Evolutionary conservation across 257 asterid species (phyloP).

Genomic region (Solanum dulcamara): DNA sequence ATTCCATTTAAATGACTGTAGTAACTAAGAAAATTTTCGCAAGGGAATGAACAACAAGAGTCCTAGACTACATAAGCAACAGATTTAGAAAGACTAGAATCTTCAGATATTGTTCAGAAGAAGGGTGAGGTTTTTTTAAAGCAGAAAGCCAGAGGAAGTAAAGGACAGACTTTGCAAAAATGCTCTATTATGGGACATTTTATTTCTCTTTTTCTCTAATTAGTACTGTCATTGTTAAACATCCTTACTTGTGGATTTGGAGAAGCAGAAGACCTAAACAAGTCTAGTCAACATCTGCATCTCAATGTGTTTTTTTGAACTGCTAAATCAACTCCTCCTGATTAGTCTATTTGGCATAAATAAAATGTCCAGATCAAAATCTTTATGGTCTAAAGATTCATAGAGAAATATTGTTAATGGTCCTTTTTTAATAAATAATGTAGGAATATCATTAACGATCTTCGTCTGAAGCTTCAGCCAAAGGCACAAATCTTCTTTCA

Average conservation of each 20-base stretch:
- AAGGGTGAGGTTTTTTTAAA: neutral
- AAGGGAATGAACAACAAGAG: neutral
- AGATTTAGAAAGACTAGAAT: neutral
- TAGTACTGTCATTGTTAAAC: neutral
- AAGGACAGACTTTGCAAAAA: neutral
- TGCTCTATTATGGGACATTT: neutral
- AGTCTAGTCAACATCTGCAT: neutral
- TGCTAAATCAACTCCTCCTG: neutral
- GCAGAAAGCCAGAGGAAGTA: neutral
- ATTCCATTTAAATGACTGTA: neutral
- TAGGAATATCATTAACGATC: neutral
- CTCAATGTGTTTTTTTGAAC: neutral
- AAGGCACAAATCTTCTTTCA: neutral
- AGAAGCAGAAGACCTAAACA: neutral
- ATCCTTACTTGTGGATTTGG: neutral
- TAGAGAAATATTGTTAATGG: neutral
- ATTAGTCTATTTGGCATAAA: neutral
- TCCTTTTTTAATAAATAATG: neutral
- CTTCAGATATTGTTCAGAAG: conserved; percentile 24
- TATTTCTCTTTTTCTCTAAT: neutral
- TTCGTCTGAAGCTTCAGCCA: neutral
- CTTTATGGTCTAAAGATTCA: neutral
- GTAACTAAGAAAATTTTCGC: neutral
- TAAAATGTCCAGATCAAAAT: neutral
- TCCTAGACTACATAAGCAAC: neutral